These are phyloP conservation scores for Buxus sempervirens DNA, from an alignment of 164 flowering plant species.

Conservation along the genomic window DNA sequence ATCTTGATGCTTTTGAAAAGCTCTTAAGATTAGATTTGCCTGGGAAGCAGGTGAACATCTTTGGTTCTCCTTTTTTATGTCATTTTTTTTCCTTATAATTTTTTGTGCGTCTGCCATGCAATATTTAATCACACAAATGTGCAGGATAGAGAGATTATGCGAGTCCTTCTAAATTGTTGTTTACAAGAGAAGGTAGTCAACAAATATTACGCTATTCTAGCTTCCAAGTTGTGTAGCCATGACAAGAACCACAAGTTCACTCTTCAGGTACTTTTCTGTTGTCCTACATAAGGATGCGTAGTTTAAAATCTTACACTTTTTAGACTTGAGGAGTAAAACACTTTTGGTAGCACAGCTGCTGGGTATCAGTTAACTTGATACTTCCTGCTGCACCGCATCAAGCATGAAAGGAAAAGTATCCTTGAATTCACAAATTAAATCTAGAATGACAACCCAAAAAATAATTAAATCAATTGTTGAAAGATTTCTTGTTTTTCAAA, in stretches of 20 bases:
- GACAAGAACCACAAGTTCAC: slow-evolving; percentile 95
- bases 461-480: no score
- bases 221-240: slow-evolving; percentile 79
- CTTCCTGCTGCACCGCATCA: not conserved
- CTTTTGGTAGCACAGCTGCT: not conserved
- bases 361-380: no score
- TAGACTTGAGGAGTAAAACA: not conserved
- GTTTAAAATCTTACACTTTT: not conserved
- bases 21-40: slow-evolving; percentile 73
- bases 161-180: slow-evolving; percentile 90
- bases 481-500: no score
- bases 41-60: slow-evolving; percentile 75
- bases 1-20: slow-evolving; percentile 83
- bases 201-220: slow-evolving; percentile 83
- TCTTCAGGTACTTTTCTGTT: slow-evolving; percentile 55
- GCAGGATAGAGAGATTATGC: slow-evolving; percentile 94
- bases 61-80: not conserved
- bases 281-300: not conserved
- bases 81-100: not conserved
- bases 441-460: not conserved
- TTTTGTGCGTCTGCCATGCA: not conserved
- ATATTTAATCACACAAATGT: slow-evolving; percentile 1
- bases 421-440: not conserved
- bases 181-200: slow-evolving; percentile 87
- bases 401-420: not conserved